Evolutionary conservation across 441 rosid genomes (phyloP), one percentile per base, ranked within the genome.

Genomic region (Erodium moschatum): DNA sequence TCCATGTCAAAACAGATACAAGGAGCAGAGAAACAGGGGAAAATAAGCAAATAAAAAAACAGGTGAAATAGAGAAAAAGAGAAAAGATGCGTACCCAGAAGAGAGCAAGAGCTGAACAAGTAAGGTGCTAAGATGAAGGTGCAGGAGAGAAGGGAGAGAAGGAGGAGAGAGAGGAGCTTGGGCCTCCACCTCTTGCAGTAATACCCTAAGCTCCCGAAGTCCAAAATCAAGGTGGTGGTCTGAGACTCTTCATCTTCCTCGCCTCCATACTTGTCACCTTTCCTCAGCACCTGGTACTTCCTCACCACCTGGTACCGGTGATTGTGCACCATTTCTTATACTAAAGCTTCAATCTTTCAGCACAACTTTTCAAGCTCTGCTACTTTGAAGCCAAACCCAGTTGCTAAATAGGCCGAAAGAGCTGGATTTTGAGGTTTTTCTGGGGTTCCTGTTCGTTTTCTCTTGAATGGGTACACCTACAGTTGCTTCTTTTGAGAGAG

Each of bases 101-200:
- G 80, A 61, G 86, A 84, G 50, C 86, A 81, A 63, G 84, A 78
- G 74, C 77, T 73, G 48, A 87, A 78, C 72, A 82, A 73, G 67
- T 78, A 78, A 77, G 88, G 85, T 29, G 80, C 79, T 73, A 88
- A 65, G 21, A 92, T 68, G 72, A 92, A 79, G 76, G 76, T 71
- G 76, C 84, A 89, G 67, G 86, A 88, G 58, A 92, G 79, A 44
- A 89, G 48, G 13, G 88, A 84, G 61, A 92, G 84, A n/a, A 88
- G 64, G 64, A 92, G 78, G 35, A 88, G 69, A 71, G 75, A 78
- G 1, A 82, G 72, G 78, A 89, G 85, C 77, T 83, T 88, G 15
- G 86, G 89, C 77, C 82, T 86, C 74, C 78, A 78, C 70, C 81
- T 81, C 77, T 77, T 87, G 81, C 67, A 80, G 68, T 27, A 73